Conservation (phyloP, 2,329 filamentous ascomycete genomes). For the Colletotrichum simmondsii region DNA sequence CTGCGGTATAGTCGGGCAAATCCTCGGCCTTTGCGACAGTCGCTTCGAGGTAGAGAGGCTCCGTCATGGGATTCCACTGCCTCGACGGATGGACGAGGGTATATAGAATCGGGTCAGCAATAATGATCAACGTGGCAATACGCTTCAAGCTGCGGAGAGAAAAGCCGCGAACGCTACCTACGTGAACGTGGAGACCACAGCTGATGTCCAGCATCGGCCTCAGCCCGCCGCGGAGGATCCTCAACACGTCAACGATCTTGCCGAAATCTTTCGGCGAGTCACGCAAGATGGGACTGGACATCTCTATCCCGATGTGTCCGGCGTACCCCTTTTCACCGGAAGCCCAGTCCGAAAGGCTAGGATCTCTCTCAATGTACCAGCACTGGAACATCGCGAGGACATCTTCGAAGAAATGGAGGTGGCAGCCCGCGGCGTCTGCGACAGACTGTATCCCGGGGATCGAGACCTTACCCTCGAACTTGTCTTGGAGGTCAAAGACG, state of each 20-base stretch:
- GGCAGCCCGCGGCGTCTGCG: background rate
- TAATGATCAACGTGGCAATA: constrained; percentile 7
- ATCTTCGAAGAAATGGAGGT: background rate
- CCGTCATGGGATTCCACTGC: background rate
- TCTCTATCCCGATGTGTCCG: constrained; percentile 15
- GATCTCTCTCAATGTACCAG: constrained; percentile 16
- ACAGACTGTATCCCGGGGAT: background rate
- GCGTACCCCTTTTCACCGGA: constrained; percentile 7
- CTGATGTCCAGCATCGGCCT: constrained; percentile 1
- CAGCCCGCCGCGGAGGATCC: background rate
- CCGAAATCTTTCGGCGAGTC: background rate
- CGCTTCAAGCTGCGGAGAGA: constrained; percentile 6
- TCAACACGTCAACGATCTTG: background rate
- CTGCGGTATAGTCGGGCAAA: background rate
- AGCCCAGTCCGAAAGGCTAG: background rate
- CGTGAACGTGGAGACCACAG: constrained; percentile 28
- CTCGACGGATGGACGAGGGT: constrained; percentile 9
- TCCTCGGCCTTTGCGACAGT: background rate
- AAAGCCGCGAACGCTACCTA: constrained; percentile 14
- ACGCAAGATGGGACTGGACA: constrained; percentile 18
- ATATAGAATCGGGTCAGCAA: constrained; percentile 9
- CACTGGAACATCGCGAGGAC: background rate
- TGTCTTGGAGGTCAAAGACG: background rate
- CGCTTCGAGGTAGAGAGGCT: background rate
- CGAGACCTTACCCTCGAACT: background rate